Evolutionary conservation across 108 stramenopile species (phyloP).

Genomic region (Seminavis robusta): DNA sequence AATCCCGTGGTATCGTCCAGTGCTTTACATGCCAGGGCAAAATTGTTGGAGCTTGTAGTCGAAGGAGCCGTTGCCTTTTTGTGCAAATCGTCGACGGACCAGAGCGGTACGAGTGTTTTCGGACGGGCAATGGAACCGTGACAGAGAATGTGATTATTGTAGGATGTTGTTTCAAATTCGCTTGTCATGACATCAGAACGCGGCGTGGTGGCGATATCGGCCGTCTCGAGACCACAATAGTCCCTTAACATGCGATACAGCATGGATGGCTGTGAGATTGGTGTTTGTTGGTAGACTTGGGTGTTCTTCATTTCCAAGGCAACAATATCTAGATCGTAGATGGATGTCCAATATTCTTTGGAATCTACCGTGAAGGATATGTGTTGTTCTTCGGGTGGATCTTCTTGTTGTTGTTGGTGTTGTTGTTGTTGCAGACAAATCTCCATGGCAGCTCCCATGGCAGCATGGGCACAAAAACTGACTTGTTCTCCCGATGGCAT

Average conservation of each 20-base stretch:
- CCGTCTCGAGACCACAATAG: neutral
- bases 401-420: too few species aligned
- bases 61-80: too few species aligned
- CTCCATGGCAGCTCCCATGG: slow-evolving; percentile 50
- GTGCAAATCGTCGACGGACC: slow-evolving; percentile 37
- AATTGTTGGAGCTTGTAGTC: slow-evolving; percentile 1
- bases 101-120: slow-evolving; percentile 63
- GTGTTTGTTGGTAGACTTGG: neutral
- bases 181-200: too few species aligned
- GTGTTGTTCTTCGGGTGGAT: too few species aligned
- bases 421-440: neutral
- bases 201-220: neutral
- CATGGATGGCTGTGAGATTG: neutral
- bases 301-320: neutral
- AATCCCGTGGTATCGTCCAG: slow-evolving; percentile 57
- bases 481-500: slow-evolving; percentile 73
- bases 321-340: slow-evolving; percentile 5
- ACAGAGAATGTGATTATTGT: slow-evolving; percentile 28
- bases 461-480: slow-evolving; percentile 75
- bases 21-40: slow-evolving; percentile 42
- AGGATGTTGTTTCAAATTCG: too few species aligned
- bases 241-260: slow-evolving; percentile 2
- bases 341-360: neutral
- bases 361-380: neutral
- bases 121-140: slow-evolving; percentile 59